Evolutionary conservation across 768 basidiomycete species (phyloP).

Genomic region (Asterophora lycoperdoides): DNA sequence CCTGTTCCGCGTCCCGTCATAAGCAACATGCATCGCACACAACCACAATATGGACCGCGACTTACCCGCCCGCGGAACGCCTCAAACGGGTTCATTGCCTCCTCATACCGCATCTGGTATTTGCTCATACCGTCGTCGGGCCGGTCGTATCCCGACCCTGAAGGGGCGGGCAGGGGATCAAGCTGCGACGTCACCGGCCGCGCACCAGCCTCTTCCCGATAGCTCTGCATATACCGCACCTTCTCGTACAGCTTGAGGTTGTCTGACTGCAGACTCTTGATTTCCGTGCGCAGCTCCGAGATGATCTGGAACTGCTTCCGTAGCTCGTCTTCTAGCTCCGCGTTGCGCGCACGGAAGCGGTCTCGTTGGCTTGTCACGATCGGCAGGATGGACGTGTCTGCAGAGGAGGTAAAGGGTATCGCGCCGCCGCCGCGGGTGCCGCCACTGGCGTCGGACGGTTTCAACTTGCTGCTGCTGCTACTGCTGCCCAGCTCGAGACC

Average conservation of each 20-base stretch:
- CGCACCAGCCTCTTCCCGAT: slow-evolving; percentile 67
- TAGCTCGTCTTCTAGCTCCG: slow-evolving; percentile 96
- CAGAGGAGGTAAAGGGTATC: slow-evolving; percentile 35
- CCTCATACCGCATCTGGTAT: slow-evolving; percentile 90
- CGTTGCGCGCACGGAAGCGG: slow-evolving; percentile 95
- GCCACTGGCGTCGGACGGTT: too few relatives aligned
- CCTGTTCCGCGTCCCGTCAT: slow-evolving; percentile 42
- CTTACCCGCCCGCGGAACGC: slow-evolving; percentile 92
- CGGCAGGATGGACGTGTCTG: slow-evolving; percentile 93
- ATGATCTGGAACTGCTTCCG: slow-evolving; percentile 94
- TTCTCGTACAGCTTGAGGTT: slow-evolving; percentile 99
- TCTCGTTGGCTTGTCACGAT: slow-evolving; percentile 98
- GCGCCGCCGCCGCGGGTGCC: not conserved
- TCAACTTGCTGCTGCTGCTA: slow-evolving; percentile 30
- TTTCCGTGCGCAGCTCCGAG: slow-evolving; percentile 88
- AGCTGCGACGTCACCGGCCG: slow-evolving; percentile 59
- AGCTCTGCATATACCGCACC: slow-evolving; percentile 97
- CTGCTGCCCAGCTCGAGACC: slow-evolving; percentile 64
- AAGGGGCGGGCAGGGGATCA: slow-evolving; percentile 55
- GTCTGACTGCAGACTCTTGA: slow-evolving; percentile 88
- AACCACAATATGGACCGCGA: slow-evolving; percentile 16
- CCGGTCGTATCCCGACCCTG: slow-evolving; percentile 21
- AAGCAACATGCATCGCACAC: not conserved
- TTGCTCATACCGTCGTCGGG: slow-evolving; percentile 71
- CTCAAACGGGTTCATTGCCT: slow-evolving; percentile 98